Base-by-base conservation (phyloP, 257 asterid genomes). In the Nicotiana knightiana region DNA sequence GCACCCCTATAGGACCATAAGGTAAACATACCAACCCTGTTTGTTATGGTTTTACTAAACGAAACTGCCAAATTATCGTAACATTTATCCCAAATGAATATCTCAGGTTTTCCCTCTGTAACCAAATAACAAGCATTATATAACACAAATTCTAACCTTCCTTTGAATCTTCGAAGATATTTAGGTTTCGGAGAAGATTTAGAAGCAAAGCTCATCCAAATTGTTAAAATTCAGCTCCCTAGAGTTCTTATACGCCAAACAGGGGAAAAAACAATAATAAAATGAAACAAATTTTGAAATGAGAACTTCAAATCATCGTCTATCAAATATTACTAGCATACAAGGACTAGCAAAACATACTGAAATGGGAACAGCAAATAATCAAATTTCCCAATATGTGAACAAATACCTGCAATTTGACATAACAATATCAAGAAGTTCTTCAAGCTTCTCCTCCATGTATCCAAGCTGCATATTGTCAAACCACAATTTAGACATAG, bases 371-470 rank as follows among this genome's bases (percentile, higher is more conserved):
- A 75, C 46, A 75, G 63, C 16, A 75, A 48, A 73, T 73, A 71
- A 73, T 73, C 58, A 54, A 73, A 48, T 24, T 53, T 35, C 9
- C 51, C 26, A 66, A 48, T 33, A 18, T 26, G 18, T 54, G 48
- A 70, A 80, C 76, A 83, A 67, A 70, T 88, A 94, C 98, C 98
- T 93, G 95, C 93, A 92, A 65, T 85, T 91, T 24, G 92, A 83
- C 91, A 88, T 89, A 63, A 87, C 82, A 57, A 33, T 67, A 84
- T 91, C 85, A 63, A 94, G 89, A 82, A 92, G 86, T 81, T 88
- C 94, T 82, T 94, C 96, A 61, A 94, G 91, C 77, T 88, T 91
- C 89, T 82, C 87, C 89, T 93, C 97, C 97, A 93, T 94, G 91
- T 88, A 86, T 61, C 76, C 63, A 79, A 94, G 87, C 98, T 94